Percentiles rank a stretch among this genome's conserved stretches.
These are phyloP conservation scores for Bertia moriformis DNA, from an alignment of 2,329 filamentous ascomycete genomes.

Conservation along the genomic window DNA sequence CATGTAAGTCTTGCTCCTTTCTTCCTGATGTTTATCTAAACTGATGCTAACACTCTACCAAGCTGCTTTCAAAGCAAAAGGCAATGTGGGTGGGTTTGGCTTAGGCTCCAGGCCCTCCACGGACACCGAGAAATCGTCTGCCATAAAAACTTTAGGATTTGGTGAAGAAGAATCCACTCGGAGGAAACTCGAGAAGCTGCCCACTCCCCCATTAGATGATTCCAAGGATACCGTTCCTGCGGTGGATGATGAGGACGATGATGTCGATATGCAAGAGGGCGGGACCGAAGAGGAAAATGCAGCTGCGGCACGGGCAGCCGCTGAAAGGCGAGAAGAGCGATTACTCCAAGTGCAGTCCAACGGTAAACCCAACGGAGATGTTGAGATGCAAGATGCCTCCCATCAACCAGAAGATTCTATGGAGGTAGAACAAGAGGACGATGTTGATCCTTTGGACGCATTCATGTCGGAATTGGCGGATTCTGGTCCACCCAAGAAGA, in stretches of 20 bases:
- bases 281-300: slow-evolving; percentile 78
- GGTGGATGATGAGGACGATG: slow-evolving; percentile 50
- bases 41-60: slow-evolving; percentile 2
- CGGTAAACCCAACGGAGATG: slow-evolving; percentile 5
- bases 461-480: slow-evolving; percentile 68
- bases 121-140: slow-evolving; percentile 46
- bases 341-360: slow-evolving; percentile 32
- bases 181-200: slow-evolving; percentile 82
- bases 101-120: slow-evolving; percentile 40
- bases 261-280: slow-evolving; percentile 60
- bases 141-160: slow-evolving; percentile 66
- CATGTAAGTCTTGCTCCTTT: too few relatives aligned
- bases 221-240: slow-evolving; percentile 43
- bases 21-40: background rate
- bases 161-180: slow-evolving; percentile 77
- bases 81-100: slow-evolving; percentile 73
- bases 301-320: slow-evolving; percentile 70
- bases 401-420: slow-evolving; percentile 3
- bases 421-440: slow-evolving; percentile 41
- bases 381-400: slow-evolving; percentile 11
- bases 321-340: slow-evolving; percentile 67
- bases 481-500: slow-evolving; percentile 29
- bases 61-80: slow-evolving; percentile 41
- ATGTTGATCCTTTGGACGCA: slow-evolving; percentile 83
- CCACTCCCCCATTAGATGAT: slow-evolving; percentile 51